phyloP scores from a whole-genome alignment of 257 asterid species.

The Solanum gandarillasii region DNA sequence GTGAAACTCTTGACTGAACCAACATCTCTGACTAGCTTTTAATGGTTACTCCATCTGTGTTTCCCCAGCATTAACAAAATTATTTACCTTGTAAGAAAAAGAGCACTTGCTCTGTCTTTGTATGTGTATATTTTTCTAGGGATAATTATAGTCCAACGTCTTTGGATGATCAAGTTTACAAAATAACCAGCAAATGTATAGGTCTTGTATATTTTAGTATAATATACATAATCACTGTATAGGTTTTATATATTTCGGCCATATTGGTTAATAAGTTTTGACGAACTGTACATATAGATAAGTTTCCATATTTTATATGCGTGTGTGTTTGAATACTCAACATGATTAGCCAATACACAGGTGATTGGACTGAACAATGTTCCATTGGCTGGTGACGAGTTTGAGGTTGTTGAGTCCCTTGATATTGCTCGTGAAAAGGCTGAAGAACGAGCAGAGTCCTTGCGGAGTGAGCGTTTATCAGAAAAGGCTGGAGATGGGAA shows the following conservation, averaged over 20 bases:
- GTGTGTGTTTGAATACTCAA: not conserved
- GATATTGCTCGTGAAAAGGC: constrained; percentile 87
- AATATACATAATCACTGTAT: not conserved
- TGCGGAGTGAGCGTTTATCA: constrained; percentile 73
- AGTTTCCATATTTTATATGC: not conserved
- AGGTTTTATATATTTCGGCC: not conserved
- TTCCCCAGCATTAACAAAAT: not conserved
- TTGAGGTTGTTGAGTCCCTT: constrained; percentile 79
- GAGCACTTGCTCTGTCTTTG: not conserved
- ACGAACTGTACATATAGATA: not conserved
- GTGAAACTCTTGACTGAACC: not conserved
- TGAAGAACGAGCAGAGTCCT: constrained; percentile 42
- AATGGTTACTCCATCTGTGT: not conserved
- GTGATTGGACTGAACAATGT: constrained; percentile 85
- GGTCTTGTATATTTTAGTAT: not conserved
- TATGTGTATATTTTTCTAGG: not conserved
- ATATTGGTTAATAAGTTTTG: not conserved
- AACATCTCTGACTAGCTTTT: not conserved
- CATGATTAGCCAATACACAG: constrained; percentile 24
- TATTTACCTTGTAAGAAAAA: not conserved
- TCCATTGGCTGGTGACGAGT: constrained; percentile 96
- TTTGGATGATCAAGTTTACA: not conserved
- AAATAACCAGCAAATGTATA: not conserved
- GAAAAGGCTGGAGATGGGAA: constrained; percentile 96
- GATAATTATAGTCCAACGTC: not conserved